phyloP scores from a whole-genome alignment of 2,329 filamentous ascomycete genomes.

The Clarireedia paspali region DNA sequence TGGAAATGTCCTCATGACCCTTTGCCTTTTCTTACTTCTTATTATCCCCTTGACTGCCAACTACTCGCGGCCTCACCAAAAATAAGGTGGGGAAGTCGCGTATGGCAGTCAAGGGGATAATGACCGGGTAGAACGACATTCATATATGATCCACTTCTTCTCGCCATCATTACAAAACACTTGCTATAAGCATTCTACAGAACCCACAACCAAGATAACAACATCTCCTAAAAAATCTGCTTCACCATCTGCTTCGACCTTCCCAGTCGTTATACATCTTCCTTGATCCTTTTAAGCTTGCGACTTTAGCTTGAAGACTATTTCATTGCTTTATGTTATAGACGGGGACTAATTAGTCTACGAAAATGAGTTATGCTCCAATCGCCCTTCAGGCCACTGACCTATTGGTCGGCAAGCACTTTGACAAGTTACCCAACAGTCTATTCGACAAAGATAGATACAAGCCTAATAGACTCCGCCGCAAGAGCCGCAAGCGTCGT shows the following conservation, averaged over 20 bases:
- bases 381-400: constrained; percentile 11
- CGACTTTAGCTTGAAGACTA: too few relatives aligned
- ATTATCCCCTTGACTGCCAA: too few relatives aligned
- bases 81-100: too few relatives aligned
- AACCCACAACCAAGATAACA: background rate
- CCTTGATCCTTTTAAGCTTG: too few relatives aligned
- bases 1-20: background rate
- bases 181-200: background rate
- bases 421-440: constrained; percentile 19
- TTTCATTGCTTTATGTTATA: background rate
- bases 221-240: background rate
- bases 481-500: background rate
- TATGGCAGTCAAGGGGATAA: background rate
- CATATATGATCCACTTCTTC: background rate
- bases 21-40: background rate
- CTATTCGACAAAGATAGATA: constrained; percentile 10
- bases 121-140: background rate
- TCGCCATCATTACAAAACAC: background rate
- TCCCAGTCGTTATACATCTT: too few relatives aligned
- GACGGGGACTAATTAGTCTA: background rate
- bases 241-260: too few relatives aligned
- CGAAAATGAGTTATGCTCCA: constrained; percentile 1
- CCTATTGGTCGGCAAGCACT: constrained; percentile 16
- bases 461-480: constrained; percentile 18
- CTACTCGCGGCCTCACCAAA: too few relatives aligned